These are phyloP conservation scores for Tilletia indica DNA, from an alignment of 1,284 basidiomycete genomes.

Conservation along the genomic window DNA sequence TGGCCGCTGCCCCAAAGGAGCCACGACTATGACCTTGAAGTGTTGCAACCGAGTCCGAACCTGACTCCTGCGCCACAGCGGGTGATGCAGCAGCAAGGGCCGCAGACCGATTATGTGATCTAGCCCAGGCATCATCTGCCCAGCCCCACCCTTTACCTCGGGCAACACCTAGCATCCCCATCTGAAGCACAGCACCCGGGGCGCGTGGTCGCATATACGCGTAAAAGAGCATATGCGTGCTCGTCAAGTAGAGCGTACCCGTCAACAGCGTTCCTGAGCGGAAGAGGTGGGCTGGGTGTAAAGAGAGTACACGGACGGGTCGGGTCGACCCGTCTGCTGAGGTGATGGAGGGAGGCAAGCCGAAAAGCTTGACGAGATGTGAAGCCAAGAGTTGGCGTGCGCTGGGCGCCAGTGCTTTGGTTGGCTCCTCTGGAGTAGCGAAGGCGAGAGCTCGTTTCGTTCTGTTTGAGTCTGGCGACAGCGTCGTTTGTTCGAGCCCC, in stretches of 20 bases:
- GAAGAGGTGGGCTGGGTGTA: constrained; percentile 49
- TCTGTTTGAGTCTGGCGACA: too few species aligned
- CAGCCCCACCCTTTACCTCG: constrained; percentile 32
- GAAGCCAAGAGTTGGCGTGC: neutral
- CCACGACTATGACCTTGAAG: constrained; percentile 1
- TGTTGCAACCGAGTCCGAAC: constrained; percentile 4
- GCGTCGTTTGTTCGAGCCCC: neutral
- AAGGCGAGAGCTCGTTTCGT: too few species aligned
- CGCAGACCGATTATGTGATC: too few species aligned
- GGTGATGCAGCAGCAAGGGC: constrained; percentile 27
- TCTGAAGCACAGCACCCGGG: constrained; percentile 7
- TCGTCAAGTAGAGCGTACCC: constrained; percentile 93
- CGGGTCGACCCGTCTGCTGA: neutral
- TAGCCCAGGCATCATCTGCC: constrained; percentile 28
- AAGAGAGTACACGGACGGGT: constrained; percentile 23
- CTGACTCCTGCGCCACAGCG: neutral
- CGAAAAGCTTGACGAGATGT: constrained; percentile 5
- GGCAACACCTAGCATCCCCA: constrained; percentile 13
- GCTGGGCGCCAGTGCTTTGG: neutral
- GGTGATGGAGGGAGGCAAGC: neutral
- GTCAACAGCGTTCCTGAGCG: constrained; percentile 67
- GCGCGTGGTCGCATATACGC: constrained; percentile 68
- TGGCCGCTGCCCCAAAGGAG: neutral
- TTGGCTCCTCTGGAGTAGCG: neutral
- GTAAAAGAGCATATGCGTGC: constrained; percentile 89